These are phyloP conservation scores for Fusarium piperis DNA, from an alignment of 2,329 filamentous ascomycete genomes.

Conservation along the genomic window DNA sequence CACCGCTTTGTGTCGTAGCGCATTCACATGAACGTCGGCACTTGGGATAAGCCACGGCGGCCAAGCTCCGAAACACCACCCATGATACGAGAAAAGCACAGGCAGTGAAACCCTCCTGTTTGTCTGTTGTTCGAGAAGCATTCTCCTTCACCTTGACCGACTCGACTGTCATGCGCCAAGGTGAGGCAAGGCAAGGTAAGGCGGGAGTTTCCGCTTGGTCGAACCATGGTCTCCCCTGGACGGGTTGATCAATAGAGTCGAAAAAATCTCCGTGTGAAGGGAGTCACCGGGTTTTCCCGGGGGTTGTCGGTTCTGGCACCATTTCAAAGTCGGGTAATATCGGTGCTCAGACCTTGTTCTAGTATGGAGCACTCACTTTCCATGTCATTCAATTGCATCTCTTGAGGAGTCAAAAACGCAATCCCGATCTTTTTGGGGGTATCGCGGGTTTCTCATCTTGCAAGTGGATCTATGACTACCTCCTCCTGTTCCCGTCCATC, in stretches of 20 bases:
- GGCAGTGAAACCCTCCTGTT: background rate
- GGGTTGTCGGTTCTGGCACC: background rate
- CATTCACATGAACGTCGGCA: slow-evolving; percentile 18
- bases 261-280: background rate
- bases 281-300: slow-evolving; percentile 11
- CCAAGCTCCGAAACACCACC: background rate
- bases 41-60: slow-evolving; percentile 3
- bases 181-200: background rate
- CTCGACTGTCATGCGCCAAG: background rate
- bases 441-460: background rate
- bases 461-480: background rate
- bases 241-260: background rate
- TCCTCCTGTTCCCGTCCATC: background rate
- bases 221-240: background rate
- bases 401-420: background rate
- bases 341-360: background rate
- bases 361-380: background rate
- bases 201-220: background rate
- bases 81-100: slow-evolving; percentile 19
- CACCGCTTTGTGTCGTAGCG: background rate
- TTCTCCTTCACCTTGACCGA: slow-evolving; percentile 3
- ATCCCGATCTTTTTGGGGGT: background rate
- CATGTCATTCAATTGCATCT: background rate
- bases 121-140: background rate
- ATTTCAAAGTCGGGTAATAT: slow-evolving; percentile 15